Evolutionary conservation across 106 monocot species (phyloP), one percentile per base, ranked within the genome.

Genomic region (Allium sativum): DNA sequence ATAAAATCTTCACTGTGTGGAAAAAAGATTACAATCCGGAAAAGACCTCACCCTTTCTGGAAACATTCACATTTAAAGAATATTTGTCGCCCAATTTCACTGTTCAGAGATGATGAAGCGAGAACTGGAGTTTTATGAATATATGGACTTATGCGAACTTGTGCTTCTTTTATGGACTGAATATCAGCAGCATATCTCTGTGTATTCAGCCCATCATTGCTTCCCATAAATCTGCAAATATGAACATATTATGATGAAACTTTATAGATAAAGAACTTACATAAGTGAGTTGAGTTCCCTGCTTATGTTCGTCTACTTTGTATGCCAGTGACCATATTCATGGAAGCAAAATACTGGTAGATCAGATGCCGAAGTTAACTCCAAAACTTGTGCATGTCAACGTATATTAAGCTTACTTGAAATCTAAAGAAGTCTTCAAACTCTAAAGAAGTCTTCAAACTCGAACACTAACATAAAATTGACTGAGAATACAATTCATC

Each of bases 41-140:
- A 42, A 48, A 16, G 10, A 8, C 52, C 82, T 82, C 55, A 95
- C 95, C 84, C 95, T 57, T 95, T 95, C 64, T 95, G 95, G 59
- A 90, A 95, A 68, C 86, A 95, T 74, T 95, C 95, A 50, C 86
- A 84, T 56, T 95, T 95, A 57, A 95, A 95, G 66, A 76, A 95
- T 53, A 95, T 66, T 13, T 68, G 71, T 62, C 71, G 86, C 15
- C 77, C 81, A 7, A 79, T 72, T 59, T 87, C 40, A 47, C 62
- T 58, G 74, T 95, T 71, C 44, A 95, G 69, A 9, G 74, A 75
- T 56, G 55, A 56, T 19, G 95, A 90, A 18, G 95, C 65, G 44
- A 90, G 68, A 40, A 90, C 87, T 16, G 95, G 87, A 61, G 95
- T 95, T 58, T 44, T 74, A 65, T 90, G 86, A 54, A 95, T 74